A percentile compares a stretch with the other conserved stretches of the same genome.
These are phyloP conservation scores for Stachybotrys elegans DNA, from an alignment of 2,329 filamentous ascomycete species.

Conservation along the genomic window DNA sequence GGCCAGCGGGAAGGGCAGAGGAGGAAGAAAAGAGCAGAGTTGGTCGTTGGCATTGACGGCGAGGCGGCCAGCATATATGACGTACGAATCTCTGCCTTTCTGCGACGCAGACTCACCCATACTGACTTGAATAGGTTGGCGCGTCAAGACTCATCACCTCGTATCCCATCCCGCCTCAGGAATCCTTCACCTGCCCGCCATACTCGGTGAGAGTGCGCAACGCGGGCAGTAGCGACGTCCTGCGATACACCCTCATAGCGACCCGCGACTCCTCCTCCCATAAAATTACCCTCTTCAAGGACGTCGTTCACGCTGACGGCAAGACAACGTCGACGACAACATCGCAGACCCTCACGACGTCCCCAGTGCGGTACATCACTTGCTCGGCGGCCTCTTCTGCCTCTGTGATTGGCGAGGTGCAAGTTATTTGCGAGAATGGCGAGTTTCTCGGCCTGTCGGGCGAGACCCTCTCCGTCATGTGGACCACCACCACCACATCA, in stretches of 20 bases:
- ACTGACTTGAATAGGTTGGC: slow-evolving; percentile 41
- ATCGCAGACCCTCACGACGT: slow-evolving; percentile 35
- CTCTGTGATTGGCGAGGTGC: slow-evolving; percentile 30
- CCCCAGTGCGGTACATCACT: slow-evolving; percentile 29
- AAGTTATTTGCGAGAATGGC: slow-evolving; percentile 57
- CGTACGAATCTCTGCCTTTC: slow-evolving; percentile 34
- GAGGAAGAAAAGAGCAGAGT: slow-evolving; percentile 58
- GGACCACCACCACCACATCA: slow-evolving; percentile 28
- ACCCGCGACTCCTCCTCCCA: slow-evolving; percentile 42
- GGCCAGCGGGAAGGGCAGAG: slow-evolving; percentile 52
- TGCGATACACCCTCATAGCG: slow-evolving; percentile 58
- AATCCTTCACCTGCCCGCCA: slow-evolving; percentile 57
- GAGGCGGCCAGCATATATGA: slow-evolving; percentile 63
- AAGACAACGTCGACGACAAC: slow-evolving; percentile 47
- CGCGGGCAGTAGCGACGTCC: slow-evolving; percentile 40
- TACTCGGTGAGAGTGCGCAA: slow-evolving; percentile 52
- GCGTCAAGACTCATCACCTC: slow-evolving; percentile 59
- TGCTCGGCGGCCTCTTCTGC: slow-evolving; percentile 21
- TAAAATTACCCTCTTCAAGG: slow-evolving; percentile 56
- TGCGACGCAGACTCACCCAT: slow-evolving; percentile 5
- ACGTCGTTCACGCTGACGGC: slow-evolving; percentile 45
- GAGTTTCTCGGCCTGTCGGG: slow-evolving; percentile 56
- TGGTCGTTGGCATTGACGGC: slow-evolving; percentile 60
- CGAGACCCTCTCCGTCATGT: slow-evolving; percentile 35
- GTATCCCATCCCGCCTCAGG: slow-evolving; percentile 61